Conservation (phyloP, 2,329 filamentous ascomycete genomes). For the Phialocephala sp. region DNA sequence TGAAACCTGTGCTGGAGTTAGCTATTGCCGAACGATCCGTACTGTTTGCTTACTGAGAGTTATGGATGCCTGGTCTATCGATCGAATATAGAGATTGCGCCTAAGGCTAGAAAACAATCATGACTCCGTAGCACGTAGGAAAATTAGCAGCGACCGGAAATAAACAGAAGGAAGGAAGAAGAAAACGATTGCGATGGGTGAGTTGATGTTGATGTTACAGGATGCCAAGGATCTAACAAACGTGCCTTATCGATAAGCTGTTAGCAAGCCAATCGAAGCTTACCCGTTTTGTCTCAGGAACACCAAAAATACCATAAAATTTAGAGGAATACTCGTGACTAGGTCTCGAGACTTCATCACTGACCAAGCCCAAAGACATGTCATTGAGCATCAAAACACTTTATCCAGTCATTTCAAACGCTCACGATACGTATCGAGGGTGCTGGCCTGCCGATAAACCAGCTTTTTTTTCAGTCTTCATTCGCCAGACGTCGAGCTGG, state of each 20-base stretch:
- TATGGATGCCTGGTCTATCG: neutral
- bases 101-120: neutral
- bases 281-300: slow-evolving; percentile 14
- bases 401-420: slow-evolving; percentile 14
- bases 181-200: neutral
- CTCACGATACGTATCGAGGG: slow-evolving; percentile 33
- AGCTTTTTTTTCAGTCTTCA: slow-evolving; percentile 17
- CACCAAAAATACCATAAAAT: neutral
- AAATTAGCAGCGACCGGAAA: neutral
- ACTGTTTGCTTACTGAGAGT: neutral
- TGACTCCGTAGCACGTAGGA: neutral
- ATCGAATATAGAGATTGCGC: neutral
- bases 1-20: neutral
- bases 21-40: neutral
- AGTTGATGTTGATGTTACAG: slow-evolving; percentile 11
- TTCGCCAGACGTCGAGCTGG: neutral
- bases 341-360: neutral
- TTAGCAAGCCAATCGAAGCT: neutral
- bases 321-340: neutral
- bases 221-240: slow-evolving; percentile 17
- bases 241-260: slow-evolving; percentile 20
- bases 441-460: slow-evolving; percentile 38
- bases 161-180: neutral
- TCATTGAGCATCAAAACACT: slow-evolving; percentile 1
- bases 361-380: slow-evolving; percentile 23